These are phyloP conservation scores for Mortierella sp. DNA, from an alignment of 371 early-diverging fungal genomes.

Conservation along the genomic window DNA sequence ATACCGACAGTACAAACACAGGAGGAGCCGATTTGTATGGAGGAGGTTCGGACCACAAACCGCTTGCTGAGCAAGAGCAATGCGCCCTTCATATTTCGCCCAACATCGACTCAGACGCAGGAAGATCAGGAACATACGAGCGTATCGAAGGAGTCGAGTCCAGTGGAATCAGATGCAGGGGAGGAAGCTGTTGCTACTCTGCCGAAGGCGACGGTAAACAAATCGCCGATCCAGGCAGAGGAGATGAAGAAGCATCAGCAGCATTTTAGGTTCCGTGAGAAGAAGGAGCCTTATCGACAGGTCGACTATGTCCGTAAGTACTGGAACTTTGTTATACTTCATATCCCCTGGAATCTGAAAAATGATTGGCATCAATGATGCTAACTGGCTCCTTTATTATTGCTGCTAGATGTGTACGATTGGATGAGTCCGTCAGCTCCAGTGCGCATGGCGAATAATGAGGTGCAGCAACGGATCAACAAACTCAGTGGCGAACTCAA, in stretches of 20 bases:
- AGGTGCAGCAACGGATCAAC: neutral
- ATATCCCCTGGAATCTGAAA: neutral
- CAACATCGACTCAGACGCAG: neutral
- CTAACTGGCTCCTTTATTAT: neutral
- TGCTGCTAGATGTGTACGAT: neutral
- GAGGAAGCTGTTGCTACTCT: neutral
- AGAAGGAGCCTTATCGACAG: neutral
- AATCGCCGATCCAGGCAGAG: no score
- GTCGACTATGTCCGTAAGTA: conserved; percentile 5
- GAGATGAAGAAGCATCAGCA: neutral
- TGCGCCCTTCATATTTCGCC: neutral
- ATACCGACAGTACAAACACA: neutral
- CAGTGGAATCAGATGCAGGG: neutral
- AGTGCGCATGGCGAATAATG: neutral
- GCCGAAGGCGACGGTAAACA: no score
- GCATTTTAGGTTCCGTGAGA: neutral
- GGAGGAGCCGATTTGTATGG: neutral
- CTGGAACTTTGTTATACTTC: neutral
- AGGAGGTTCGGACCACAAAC: neutral
- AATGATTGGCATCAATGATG: neutral
- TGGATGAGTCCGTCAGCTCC: conserved; percentile 3
- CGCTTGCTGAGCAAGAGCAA: neutral
- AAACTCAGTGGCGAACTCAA: neutral
- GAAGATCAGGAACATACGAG: neutral
- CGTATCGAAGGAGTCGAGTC: no score